A percentile compares a stretch with the other conserved stretches of the same genome.
phyloP scores from a whole-genome alignment of 1,284 basidiomycete genomes.

The Macrocystidia cucumis region DNA sequence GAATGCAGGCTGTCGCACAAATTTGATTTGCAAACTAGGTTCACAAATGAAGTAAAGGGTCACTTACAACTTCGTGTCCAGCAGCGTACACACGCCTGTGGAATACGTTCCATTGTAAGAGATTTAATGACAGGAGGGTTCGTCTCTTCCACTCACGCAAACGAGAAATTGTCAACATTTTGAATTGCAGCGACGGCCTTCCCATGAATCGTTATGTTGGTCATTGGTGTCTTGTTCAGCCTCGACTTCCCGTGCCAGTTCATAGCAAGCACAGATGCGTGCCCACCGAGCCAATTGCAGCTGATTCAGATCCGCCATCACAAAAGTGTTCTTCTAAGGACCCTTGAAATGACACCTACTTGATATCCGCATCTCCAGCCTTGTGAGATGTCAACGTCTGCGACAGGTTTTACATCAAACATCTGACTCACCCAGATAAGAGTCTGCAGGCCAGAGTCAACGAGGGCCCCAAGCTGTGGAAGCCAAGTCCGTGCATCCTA shows the following conservation, averaged over 20 bases:
- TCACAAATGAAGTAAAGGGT: not conserved
- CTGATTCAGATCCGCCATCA: too few species aligned
- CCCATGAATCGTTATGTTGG: slow-evolving; percentile 47
- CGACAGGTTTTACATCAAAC: not conserved
- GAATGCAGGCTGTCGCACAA: slow-evolving; percentile 43
- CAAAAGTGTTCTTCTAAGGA: too few species aligned
- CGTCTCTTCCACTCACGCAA: slow-evolving; percentile 32
- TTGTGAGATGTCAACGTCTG: slow-evolving; percentile 12
- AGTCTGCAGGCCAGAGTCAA: slow-evolving; percentile 40
- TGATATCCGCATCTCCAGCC: slow-evolving; percentile 61
- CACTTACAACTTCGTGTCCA: slow-evolving; percentile 51
- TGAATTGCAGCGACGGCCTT: slow-evolving; percentile 44
- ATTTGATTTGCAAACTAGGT: not conserved
- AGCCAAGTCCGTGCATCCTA: slow-evolving; percentile 46
- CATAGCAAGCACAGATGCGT: slow-evolving; percentile 47
- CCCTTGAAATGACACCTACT: slow-evolving; percentile 28
- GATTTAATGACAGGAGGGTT: not conserved
- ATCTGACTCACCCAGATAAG: slow-evolving; percentile 50
- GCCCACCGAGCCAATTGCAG: slow-evolving; percentile 55
- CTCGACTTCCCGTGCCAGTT: slow-evolving; percentile 49
- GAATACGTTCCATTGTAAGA: not conserved
- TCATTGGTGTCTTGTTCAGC: slow-evolving; percentile 40
- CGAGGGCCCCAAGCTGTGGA: slow-evolving; percentile 40
- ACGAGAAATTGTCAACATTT: slow-evolving; percentile 54
- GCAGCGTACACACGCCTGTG: slow-evolving; percentile 41